Evolutionary conservation across 2,329 filamentous ascomycete species (phyloP), one percentile per base, ranked within the genome.

Genomic region (Botrytis aclada): DNA sequence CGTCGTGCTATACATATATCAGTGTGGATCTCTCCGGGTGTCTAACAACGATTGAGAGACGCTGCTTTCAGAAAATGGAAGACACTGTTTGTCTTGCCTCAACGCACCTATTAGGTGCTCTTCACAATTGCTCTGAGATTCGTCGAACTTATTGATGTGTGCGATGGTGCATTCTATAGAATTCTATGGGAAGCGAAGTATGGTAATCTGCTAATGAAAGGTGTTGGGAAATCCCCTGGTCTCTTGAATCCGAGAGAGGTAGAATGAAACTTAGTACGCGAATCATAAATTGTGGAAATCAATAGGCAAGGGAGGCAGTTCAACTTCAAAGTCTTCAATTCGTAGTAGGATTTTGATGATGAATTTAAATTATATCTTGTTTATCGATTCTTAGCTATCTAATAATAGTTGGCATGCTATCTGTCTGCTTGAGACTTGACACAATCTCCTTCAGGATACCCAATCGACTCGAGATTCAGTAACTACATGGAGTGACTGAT

Each of bases 161-260:
- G 1, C 7, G 18, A 20, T 20, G 18, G 8, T 43, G 18, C 18
- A 18, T 0, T 6, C 4, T 0, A 16, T 18, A 0, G 4, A 43
- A 18, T 43, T 43, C 41, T 18, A 6, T 18, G 41, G 14, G 41
- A n/a, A 12, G 4, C 22, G 4, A n/a, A 51, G 4, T n/a, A 25
- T 51, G 9, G 22, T 1, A 10, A 25, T 47, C 4, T 47, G 45
- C 45, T 25, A 14, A 51, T 6, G 47, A 14, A 16, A 10, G 4
- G 10, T 51, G 4, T n/a, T 51, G 47, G 9, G 25, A 1, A 14
- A 14, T n/a, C 4, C 47, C 1, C 25, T n/a, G 2, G 25, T n/a
- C 25, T 14, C 22, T 4, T 14, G 2, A 51, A 12, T 1, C 8
- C 3, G 2, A 29, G n/a, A 54, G n/a, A 54, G n/a, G 51, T 29